Conservation (phyloP, 1,284 basidiomycete species). For the Ustilago nuda region DNA sequence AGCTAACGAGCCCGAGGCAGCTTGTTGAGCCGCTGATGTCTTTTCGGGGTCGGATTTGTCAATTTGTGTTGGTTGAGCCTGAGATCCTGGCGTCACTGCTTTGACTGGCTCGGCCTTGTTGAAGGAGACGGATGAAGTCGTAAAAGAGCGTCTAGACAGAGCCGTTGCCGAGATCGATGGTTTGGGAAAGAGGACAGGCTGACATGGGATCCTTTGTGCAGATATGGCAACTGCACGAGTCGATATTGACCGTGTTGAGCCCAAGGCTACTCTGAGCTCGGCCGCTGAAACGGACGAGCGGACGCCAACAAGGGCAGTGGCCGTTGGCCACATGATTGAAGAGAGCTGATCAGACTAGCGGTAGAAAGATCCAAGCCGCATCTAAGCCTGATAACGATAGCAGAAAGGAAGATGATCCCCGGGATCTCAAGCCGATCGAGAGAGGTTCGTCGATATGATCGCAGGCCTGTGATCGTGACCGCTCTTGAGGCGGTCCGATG, state of each 20-base stretch:
- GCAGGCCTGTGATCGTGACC: background rate
- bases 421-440: background rate
- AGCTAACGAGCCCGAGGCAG: constrained; percentile 17
- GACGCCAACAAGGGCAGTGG: constrained; percentile 37
- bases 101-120: constrained; percentile 23
- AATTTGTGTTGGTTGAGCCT: constrained; percentile 6
- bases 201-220: background rate
- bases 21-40: background rate
- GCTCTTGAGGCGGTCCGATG: background rate
- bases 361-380: background rate
- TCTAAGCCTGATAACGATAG: background rate
- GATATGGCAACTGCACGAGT: constrained; percentile 2
- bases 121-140: constrained; percentile 1
- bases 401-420: background rate
- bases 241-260: constrained; percentile 22
- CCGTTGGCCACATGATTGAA: constrained; percentile 34
- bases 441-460: constrained; percentile 9
- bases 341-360: background rate
- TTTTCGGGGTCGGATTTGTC: constrained; percentile 1
- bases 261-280: constrained; percentile 14
- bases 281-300: constrained; percentile 25
- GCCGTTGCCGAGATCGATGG: background rate
- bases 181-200: background rate
- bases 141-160: constrained; percentile 9
- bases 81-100: background rate